A percentile compares a stretch with the other conserved stretches of the same genome.
Evolutionary conservation across 768 basidiomycete species (phyloP).

Genomic region (Podaxis mareebaensis): DNA sequence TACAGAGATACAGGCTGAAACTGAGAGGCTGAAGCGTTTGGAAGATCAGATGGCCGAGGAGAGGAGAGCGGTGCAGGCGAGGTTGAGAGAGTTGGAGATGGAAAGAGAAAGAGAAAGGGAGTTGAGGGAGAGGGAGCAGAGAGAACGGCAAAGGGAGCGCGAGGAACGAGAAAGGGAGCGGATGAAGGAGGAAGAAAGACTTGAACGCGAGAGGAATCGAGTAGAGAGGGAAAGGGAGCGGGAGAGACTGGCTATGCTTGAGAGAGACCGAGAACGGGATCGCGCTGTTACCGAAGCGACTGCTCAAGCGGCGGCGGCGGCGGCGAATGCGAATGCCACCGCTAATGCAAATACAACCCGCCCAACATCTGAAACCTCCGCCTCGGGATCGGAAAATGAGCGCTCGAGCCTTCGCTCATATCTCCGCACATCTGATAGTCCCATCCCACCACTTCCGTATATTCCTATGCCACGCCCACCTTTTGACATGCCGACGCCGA

Average conservation of each 20-base stretch:
- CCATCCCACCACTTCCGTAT: conserved; percentile 5
- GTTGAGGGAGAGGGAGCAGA: conserved; percentile 2
- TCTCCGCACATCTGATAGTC: neutral
- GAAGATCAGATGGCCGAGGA: neutral
- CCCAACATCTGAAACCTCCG: neutral
- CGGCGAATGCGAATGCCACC: neutral
- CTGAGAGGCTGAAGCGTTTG: neutral
- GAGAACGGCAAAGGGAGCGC: neutral
- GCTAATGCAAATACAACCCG: neutral
- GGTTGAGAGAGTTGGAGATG: neutral
- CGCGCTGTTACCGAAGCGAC: neutral
- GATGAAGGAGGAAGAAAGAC: neutral
- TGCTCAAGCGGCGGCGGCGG: neutral
- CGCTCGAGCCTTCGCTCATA: neutral
- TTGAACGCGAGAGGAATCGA: neutral
- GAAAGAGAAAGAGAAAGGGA: conserved; percentile 3
- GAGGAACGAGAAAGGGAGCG: conserved; percentile 4
- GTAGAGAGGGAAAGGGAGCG: neutral
- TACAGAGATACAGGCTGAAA: neutral
- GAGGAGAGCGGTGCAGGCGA: neutral
- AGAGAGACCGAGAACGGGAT: neutral
- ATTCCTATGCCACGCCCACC: conserved; percentile 14
- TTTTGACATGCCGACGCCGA: neutral
- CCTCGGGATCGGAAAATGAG: conserved; percentile 1
- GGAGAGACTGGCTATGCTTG: neutral